Evolutionary conservation across 257 asterid species (phyloP), one percentile per base, ranked within the genome.

Genomic region (Gentiana macrophylla): DNA sequence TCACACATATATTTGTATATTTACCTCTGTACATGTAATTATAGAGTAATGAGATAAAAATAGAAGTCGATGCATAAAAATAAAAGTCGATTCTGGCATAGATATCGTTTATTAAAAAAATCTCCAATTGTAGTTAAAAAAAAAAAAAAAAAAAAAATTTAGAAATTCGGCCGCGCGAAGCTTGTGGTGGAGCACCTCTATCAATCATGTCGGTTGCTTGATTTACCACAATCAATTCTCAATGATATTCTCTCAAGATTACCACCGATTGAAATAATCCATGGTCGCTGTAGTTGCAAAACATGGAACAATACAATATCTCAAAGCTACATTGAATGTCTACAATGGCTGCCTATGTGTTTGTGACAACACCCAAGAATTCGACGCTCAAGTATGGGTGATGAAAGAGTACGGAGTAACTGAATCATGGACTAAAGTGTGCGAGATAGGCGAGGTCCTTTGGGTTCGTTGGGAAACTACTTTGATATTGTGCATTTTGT

Each of bases 341-440:
- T 8, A 35, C 60, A 44, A 38, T 38, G 76, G 61, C 12, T 50
- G 68, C 12, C 49, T 79, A 5, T 70, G 79, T n/a, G 12, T 83
- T 6, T 75, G 86, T 45, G 80, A 83, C 35, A 69, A 76, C 12
- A 67, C 69, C 7, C 47, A 68, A 5, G 54, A 62, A 2, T 34
- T 6, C 9, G 63, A 69, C 7, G 63, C 80, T 34, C 79, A 75
- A 3, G 66, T 77, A 1, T 80, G 92, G 92, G 68, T 69, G 38
- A 83, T 83, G 87, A 80, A 65, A 56, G 78, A 83, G 37, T 77
- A 80, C 1, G 72, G 74, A 43, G 74, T 66, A 4, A 35, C 57
- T 56, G 51, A 52, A 24, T 72, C 82, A 3, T 83, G 92, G 92
- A 47, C 32, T 3, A 77, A 67, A 59, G 57, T 71, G 5, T 34